Evolutionary conservation across 2,329 filamentous ascomycete species (phyloP).

Genomic region (Aspergillus sp.): DNA sequence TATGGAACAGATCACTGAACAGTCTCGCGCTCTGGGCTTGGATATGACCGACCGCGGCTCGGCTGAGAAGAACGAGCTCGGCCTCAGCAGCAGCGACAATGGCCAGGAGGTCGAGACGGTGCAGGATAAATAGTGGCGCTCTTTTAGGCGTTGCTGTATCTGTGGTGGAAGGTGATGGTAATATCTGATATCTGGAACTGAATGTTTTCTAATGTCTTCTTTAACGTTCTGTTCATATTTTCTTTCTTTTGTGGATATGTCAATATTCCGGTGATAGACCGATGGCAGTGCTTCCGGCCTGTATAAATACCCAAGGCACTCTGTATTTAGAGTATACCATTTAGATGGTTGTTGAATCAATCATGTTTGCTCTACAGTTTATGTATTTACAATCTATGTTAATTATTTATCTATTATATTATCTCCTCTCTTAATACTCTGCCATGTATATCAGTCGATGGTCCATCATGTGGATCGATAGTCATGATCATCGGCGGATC

Average conservation of each 20-base stretch:
- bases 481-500: too few species aligned
- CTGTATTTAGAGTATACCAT: too few species aligned
- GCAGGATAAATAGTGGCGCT: not conserved
- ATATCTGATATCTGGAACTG: not conserved
- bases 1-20: constrained; percentile 18
- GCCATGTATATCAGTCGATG: too few species aligned
- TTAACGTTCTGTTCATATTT: not conserved
- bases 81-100: constrained; percentile 1
- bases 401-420: too few species aligned
- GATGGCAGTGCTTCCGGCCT: not conserved
- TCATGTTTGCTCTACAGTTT: too few species aligned
- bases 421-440: too few species aligned
- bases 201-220: not conserved
- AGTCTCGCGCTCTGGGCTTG: constrained; percentile 20
- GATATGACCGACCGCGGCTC: constrained; percentile 2
- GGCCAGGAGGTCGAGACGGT: not conserved
- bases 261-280: not conserved
- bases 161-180: not conserved
- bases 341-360: too few species aligned
- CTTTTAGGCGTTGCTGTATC: not conserved
- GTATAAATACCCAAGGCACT: constrained; percentile 1
- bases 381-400: too few species aligned
- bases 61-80: constrained; percentile 3
- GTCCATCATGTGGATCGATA: too few species aligned
- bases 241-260: not conserved